phyloP scores from a whole-genome alignment of 805 yeast genomes.

The Priceomyces melissophilus region DNA sequence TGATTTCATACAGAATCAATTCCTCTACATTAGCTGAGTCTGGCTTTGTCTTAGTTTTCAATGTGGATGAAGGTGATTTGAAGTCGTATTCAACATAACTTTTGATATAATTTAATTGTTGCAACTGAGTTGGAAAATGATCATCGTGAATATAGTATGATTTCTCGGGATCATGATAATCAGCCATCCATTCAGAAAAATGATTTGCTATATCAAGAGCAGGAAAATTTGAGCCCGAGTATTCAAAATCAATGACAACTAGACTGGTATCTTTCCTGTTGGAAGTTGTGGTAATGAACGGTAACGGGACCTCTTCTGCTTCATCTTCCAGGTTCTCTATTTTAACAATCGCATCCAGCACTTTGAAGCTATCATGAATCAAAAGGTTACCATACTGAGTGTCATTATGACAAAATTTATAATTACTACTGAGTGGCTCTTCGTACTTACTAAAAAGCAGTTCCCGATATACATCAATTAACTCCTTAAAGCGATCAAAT shows the following conservation, averaged over 20 bases:
- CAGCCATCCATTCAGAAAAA: slow-evolving; percentile 95
- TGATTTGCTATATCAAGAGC: slow-evolving; percentile 92
- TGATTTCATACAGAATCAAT: slow-evolving; percentile 42
- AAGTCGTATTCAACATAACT: slow-evolving; percentile 71
- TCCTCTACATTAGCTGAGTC: slow-evolving; percentile 14
- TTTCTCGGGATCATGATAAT: slow-evolving; percentile 63
- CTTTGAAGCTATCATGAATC: slow-evolving; percentile 55
- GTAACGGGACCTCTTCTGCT: slow-evolving; percentile 3
- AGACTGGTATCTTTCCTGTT: slow-evolving; percentile 46
- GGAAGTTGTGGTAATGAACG: slow-evolving; percentile 23
- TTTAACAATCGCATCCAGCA: slow-evolving; percentile 33
- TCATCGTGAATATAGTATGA: slow-evolving; percentile 52
- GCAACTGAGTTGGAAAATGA: slow-evolving; percentile 63
- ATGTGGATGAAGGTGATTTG: slow-evolving; percentile 31
- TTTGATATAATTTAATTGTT: slow-evolving; percentile 66
- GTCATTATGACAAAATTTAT: slow-evolving; percentile 92
- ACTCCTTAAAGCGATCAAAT: slow-evolving; percentile 48
- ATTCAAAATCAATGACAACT: slow-evolving; percentile 95
- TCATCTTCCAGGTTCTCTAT: slow-evolving; percentile 4
- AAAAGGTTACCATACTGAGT: slow-evolving; percentile 94
- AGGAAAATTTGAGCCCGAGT: slow-evolving; percentile 85
- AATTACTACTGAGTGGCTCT: slow-evolving; percentile 40
- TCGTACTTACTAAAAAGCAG: slow-evolving; percentile 61
- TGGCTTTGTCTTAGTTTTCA: slow-evolving; percentile 16
- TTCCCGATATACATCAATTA: slow-evolving; percentile 50